Base-by-base conservation (phyloP, 306 rosid genomes). In the Lathyrus sativus region DNA sequence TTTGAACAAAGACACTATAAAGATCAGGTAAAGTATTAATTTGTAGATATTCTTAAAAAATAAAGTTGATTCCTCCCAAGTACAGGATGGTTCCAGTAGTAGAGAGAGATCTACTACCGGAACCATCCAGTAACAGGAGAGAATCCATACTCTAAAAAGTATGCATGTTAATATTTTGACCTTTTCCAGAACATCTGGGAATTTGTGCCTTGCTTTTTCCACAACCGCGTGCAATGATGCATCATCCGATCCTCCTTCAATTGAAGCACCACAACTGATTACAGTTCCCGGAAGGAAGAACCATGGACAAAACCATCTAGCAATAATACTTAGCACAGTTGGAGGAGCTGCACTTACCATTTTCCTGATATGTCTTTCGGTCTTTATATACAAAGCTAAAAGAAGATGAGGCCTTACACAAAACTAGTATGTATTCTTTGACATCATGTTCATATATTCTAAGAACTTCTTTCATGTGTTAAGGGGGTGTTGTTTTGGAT, bases 201-300 rank as follows among this genome's bases (percentile, higher is more conserved):
- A 92, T 55, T 54, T 75, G 24, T 92, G 98, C 70, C 86, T 92
- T 14, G 80, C 93, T 10, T 89, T 88, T 88, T 86, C 95, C 15
- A 45, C 87, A 73, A 67, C 83, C 78, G 17, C 82, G 24, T 92
- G 98, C 71, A 77, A 80, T 46, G 87, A 76, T 35, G 81, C 70
- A 57, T 65, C 88, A 71, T 67, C 84, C 43, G 74, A 58, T 80
- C 83, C 91, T 79, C 85, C 90, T 57, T 75, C 96, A 58, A 81
- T 88, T 80, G 96, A 86, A 79, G 62, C 91, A 14, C 98, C 98
- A 19, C 91, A 89, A 85, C 80, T 88, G 10, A 92, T 87, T 38
- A 54, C 84, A 70, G 18, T 92, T 72, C 73, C 86, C 58, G 61
- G 33, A 68, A 83, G 56, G 79, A 76, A 80, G 80, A 82, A 77